These are phyloP conservation scores for Debaryomyces sp. DNA, from an alignment of 1,139 yeast genomes.

Conservation along the genomic window DNA sequence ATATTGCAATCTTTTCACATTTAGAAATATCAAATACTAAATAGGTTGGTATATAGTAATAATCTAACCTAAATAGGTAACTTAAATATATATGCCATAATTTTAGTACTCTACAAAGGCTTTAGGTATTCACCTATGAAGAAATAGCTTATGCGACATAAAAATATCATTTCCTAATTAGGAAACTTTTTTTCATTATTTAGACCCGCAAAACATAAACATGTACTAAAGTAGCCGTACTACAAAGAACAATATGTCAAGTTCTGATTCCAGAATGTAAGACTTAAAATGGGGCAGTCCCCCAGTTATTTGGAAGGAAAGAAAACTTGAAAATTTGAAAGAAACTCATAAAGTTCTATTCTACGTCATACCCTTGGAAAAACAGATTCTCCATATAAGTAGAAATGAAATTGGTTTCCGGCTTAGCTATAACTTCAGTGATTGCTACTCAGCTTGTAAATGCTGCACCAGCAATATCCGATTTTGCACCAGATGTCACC, in stretches of 20 bases:
- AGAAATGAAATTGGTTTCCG: constrained; percentile 10
- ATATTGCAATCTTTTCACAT: not conserved
- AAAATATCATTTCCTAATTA: constrained; percentile 15
- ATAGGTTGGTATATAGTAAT: not conserved
- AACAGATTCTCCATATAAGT: not conserved
- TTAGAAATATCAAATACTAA: not conserved
- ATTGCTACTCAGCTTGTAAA: constrained; percentile 6
- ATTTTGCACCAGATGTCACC: constrained; percentile 24
- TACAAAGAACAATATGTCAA: not conserved
- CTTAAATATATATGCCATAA: not conserved
- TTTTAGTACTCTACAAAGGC: not conserved
- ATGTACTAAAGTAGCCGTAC: not conserved
- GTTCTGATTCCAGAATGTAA: not conserved
- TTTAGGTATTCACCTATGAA: not conserved
- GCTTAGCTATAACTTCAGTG: constrained; percentile 6
- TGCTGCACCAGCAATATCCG: constrained; percentile 17
- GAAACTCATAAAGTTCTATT: not conserved
- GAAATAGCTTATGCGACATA: constrained; percentile 3
- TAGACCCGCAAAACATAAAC: constrained; percentile 4
- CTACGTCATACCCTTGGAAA: not conserved
- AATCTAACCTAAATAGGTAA: not conserved
- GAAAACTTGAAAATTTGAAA: not conserved
- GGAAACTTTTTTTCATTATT: constrained; percentile 15
- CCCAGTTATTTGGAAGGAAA: not conserved
- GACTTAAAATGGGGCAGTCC: not conserved